Conservation (phyloP, 495 filamentous ascomycete genomes). For the Penicillium cinerascens region DNA sequence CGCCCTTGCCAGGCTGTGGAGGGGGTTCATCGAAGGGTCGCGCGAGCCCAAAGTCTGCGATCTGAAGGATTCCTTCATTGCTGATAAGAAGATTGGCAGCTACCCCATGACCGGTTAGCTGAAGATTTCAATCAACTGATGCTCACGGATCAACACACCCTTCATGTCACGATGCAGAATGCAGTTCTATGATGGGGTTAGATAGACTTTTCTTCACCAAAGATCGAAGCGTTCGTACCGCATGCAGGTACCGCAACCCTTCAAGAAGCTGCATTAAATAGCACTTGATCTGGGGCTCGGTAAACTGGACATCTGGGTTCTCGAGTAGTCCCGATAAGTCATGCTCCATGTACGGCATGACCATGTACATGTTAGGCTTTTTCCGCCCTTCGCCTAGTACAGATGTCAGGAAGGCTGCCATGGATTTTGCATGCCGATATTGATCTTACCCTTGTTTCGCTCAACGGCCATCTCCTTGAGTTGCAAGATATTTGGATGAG, state of each 20-base stretch:
- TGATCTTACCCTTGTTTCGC: constrained; percentile 56
- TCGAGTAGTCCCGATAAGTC: constrained; percentile 94
- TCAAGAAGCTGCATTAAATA: constrained; percentile 94
- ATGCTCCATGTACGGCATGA: constrained; percentile 98
- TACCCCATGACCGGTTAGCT: constrained; percentile 32
- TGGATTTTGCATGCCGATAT: background rate
- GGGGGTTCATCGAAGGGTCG: constrained; percentile 86
- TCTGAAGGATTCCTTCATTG: constrained; percentile 89
- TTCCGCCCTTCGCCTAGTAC: constrained; percentile 68
- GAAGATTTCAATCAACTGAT: background rate
- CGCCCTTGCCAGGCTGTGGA: constrained; percentile 74
- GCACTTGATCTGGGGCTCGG: constrained; percentile 91
- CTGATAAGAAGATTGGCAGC: constrained; percentile 96
- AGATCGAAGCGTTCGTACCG: constrained; percentile 37
- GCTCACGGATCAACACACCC: constrained; percentile 30
- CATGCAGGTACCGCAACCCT: constrained; percentile 85
- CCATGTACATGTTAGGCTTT: constrained; percentile 94
- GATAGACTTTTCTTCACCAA: background rate
- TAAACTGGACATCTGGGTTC: constrained; percentile 84
- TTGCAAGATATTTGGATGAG: constrained; percentile 80
- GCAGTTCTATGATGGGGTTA: constrained; percentile 49
- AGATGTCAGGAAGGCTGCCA: constrained; percentile 4
- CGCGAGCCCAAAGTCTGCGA: constrained; percentile 95
- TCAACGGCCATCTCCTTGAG: constrained; percentile 97
- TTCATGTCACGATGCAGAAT: constrained; percentile 99